Conservation (phyloP, 768 basidiomycete species). For the Suillus lakei region DNA sequence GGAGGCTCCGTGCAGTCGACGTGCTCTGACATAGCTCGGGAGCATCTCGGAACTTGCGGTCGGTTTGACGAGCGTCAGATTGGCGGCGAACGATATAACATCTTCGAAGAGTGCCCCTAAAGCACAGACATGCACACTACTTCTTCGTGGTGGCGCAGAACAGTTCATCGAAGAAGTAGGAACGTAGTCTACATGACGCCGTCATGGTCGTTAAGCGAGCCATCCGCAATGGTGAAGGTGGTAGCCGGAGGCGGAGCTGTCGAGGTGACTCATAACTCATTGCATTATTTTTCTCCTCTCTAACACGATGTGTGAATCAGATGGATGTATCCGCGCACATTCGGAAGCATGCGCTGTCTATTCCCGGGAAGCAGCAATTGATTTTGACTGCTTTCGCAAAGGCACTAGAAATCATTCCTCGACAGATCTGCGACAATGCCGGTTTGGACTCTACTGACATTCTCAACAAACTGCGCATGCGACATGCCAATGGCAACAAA, state of each 20-base stretch:
- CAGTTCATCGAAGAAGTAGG: conserved; percentile 99
- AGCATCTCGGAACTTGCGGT: conserved; percentile 95
- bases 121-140: conserved; percentile 93
- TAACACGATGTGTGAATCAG: conserved; percentile 44
- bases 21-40: conserved; percentile 86
- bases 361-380: conserved; percentile 94
- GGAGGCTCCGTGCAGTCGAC: conserved; percentile 96
- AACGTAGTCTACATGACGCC: conserved; percentile 95
- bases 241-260: conserved; percentile 98
- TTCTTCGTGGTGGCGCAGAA: conserved; percentile 95
- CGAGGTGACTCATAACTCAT: conserved; percentile 60
- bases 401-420: conserved; percentile 95
- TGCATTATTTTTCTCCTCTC: conserved; percentile 4
- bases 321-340: conserved; percentile 98
- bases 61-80: conserved; percentile 93
- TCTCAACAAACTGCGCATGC: conserved; percentile 96
- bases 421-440: conserved; percentile 98
- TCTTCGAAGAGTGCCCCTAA: conserved; percentile 93
- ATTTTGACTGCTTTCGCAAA: conserved; percentile 96
- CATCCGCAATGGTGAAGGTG: conserved; percentile 91
- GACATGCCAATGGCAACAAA: conserved; percentile 84
- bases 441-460: conserved; percentile 97
- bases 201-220: conserved; percentile 99
- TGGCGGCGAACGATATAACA: conserved; percentile 95
- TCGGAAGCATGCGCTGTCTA: conserved; percentile 86